Percentiles rank a stretch among this genome's conserved stretches.
Evolutionary conservation across 176 grass and related monocot genomes (phyloP).

Genomic region (Carex kokanica): DNA sequence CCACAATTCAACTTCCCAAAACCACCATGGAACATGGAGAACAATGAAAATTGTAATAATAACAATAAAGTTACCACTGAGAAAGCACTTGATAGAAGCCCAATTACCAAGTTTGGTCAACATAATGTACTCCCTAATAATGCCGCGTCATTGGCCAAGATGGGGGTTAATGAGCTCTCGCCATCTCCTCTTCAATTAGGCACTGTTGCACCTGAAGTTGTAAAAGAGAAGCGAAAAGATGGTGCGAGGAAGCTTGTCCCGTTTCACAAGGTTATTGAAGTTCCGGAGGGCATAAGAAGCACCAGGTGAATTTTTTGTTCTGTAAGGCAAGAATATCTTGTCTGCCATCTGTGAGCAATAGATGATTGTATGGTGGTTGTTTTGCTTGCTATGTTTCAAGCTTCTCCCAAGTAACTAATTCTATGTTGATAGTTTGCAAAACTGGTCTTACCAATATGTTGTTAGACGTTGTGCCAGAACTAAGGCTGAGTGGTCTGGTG

Average conservation of each 20-base stretch:
- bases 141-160: background rate
- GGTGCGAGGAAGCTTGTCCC: slow-evolving; percentile 39
- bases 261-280: slow-evolving; percentile 76
- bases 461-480: background rate
- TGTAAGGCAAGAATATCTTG: background rate
- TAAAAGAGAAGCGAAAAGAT: slow-evolving; percentile 59
- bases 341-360: background rate
- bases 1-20: slow-evolving; percentile 60
- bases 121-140: slow-evolving; percentile 19
- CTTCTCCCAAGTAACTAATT: background rate
- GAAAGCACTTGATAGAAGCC: slow-evolving; percentile 55
- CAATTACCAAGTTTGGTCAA: slow-evolving; percentile 38
- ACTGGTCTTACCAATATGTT: background rate
- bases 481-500: background rate
- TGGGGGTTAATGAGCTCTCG: background rate
- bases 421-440: background rate
- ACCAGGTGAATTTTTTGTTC: slow-evolving; percentile 55
- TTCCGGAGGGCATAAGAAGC: slow-evolving; percentile 42
- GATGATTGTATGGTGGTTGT: background rate
- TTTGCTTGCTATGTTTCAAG: background rate
- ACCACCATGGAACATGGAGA: slow-evolving; percentile 51
- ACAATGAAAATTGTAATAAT: slow-evolving; percentile 20
- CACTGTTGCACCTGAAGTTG: background rate
- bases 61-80: slow-evolving; percentile 35
- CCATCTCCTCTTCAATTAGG: slow-evolving; percentile 8